Base-by-base conservation (phyloP, 345 rosid species). In the Streptanthus diversifolius region DNA sequence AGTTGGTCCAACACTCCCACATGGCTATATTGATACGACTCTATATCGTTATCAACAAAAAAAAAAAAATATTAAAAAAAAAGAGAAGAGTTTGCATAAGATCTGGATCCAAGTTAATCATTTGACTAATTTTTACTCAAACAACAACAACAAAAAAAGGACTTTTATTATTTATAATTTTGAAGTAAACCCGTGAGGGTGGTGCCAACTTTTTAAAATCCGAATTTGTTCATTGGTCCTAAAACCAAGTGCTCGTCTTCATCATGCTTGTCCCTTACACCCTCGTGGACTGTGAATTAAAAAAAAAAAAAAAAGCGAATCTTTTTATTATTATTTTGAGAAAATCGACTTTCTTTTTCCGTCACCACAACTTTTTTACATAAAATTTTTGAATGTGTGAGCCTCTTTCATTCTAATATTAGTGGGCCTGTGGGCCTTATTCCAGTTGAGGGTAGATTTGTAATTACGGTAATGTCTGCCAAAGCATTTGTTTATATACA, bases 1-100 rank as follows among this genome's bases (percentile, higher is more conserved):
- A 60, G 43, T 32, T 71, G 75, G 52, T 44, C 73, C 61, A 44
- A 51, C 75, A 71, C 29, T 39, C 33, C 33, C 63, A 72, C 76
- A 30, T 63, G 75, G 49, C 9, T 40, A 11, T 37, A 65, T 65
- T 18, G 44, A 48, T 65, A 44, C n/a, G n/a, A n/a, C n/a, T n/a
- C n/a, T n/a, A n/a, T n/a, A n/a, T n/a, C n/a, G n/a, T n/a, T n/a
- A 45, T 63, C n/a, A 35, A 49, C 14, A 3, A 66, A 25, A 35
- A 66, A 2, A 1, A 25, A 25, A 41, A 43, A 43, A 44, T 6
- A 18, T 8, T n/a, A n/a, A n/a, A n/a, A n/a, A n/a, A n/a, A n/a
- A n/a, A n/a, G n/a, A n/a, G n/a, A n/a, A n/a, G n/a, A 48, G 12
- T 40, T 49, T 48, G 21, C 6, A 3, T 52, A 63, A 40, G 70